Base-by-base conservation (phyloP, 2,329 filamentous ascomycete species). In the Neurospora crassa region DNA sequence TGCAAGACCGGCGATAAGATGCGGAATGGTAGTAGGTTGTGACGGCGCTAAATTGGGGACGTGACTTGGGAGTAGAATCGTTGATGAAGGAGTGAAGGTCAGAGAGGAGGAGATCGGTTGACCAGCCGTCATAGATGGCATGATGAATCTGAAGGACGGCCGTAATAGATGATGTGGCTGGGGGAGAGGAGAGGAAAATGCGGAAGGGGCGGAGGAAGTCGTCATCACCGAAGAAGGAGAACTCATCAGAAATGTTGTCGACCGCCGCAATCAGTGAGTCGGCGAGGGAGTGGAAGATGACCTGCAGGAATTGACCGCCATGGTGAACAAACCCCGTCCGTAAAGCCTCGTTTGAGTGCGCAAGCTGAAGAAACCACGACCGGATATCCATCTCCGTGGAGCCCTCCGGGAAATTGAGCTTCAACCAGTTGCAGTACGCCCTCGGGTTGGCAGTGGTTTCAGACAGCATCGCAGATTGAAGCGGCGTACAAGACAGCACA, bases 61-160 rank as follows among this genome's bases (percentile, higher is more conserved):
- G 84, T 1, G 75, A 59, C 0, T 74, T 45, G 1, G 81, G 73
- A 5, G 5, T 68, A 16, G 1, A 73, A 70, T 10, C 78, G 77
- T 40, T 69, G 68, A 0, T 91, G 76, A 1, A 91, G 74, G 76
- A 77, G 4, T 86, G 83, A 5, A 97, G 81, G 78, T 97, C 93
- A 37, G 85, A 82, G 16, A 92, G 76, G 0, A 96, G 80, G 40
- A 95, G 83, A 69, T 97, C 91, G 77, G 94, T 86, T 0, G 93
- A 94, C 94, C 94, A 97, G n/a, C 94, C 94, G 79, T 97, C 94
- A 77, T 97, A 97, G 0, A 96, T 79, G 0, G 92, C 89, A 80
- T 97, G 94, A 78, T 97, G 94, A 0, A 96, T 83, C 14, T 90
- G 84, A 67, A 92, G 70, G 12, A 87, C 79, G 72, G 78, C 79